Evolutionary conservation across 2,329 filamentous ascomycete species (phyloP), one percentile per base, ranked within the genome.

Genomic region (Aspergillus phoenicis): DNA sequence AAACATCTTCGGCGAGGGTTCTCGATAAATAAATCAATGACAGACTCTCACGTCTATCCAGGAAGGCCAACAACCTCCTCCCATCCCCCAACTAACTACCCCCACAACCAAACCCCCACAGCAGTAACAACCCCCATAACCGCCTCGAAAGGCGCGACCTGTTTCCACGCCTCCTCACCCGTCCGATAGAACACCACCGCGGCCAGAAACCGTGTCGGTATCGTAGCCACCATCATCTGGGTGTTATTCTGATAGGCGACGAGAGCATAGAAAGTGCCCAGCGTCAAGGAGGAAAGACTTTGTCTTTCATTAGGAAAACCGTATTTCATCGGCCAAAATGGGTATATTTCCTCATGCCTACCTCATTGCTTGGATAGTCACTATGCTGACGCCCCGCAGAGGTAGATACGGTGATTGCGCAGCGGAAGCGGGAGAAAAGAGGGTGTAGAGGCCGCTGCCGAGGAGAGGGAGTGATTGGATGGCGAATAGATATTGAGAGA

Each of bases 161-260:
- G 17, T 7, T 20, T 13, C 55, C 55, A 57, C 5, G 22, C 26
- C 5, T 15, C 55, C 11, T 41, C 52, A 10, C 33, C 30, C 38
- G 13, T 47, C 15, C 10, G 8, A 26, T 33, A 17, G 20, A 57
- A 57, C 10, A 57, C 30, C n/a, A 24, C 11, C 3, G 55, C 55
- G 5, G 55, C 55, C 8, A 57, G 3, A 5, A 57, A 7, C 24
- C 55, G 8, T 2, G 28, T 33, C 26, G 55, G 55, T 8, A 57
- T 15, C n/a, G 43, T 57, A 13, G 26, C 45, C 4, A 30, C n/a
- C 55, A 57, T 57, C 17, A 57, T 8, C 4, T 45, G 43, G 43
- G 41, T 39, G 38, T 57, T 49, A 10, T 57, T 51, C 55, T 57
- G 55, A n/a, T 49, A 57, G 10, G 45, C 26, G 30, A 28, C 43